Conservation (phyloP, 1,284 basidiomycete species). For the Irpex lacteus region DNA sequence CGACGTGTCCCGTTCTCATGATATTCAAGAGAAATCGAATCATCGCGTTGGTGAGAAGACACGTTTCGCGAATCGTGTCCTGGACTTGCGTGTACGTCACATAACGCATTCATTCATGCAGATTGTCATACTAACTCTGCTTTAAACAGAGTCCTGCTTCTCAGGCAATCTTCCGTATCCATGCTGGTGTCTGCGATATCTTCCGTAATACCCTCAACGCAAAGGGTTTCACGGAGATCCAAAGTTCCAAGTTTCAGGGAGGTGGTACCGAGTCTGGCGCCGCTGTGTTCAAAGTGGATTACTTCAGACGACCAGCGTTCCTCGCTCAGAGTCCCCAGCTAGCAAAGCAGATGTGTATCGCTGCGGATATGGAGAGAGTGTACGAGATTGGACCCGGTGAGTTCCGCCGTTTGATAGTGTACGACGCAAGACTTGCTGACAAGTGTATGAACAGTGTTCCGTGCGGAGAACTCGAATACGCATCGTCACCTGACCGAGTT, state of each 20-base stretch:
- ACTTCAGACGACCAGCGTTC: conserved; percentile 66
- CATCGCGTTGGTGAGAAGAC: conserved; percentile 49
- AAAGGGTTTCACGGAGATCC: conserved; percentile 62
- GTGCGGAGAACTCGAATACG: conserved; percentile 74
- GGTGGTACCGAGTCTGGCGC: conserved; percentile 71
- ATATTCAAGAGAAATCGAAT: conserved; percentile 21
- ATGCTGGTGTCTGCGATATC: conserved; percentile 58
- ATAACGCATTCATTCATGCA: not conserved
- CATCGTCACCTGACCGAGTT: conserved; percentile 77
- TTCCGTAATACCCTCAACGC: conserved; percentile 62
- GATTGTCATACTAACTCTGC: not conserved
- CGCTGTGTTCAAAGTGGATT: conserved; percentile 70
- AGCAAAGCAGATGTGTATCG: conserved; percentile 76
- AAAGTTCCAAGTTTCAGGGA: conserved; percentile 69
- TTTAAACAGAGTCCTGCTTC: conserved; percentile 47
- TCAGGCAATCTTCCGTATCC: conserved; percentile 70
- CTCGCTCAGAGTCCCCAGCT: conserved; percentile 72
- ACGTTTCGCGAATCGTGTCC: conserved; percentile 64
- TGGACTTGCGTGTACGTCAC: conserved; percentile 50
- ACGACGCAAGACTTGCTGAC: too few relatives aligned
- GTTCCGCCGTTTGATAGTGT: not conserved
- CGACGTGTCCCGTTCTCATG: conserved; percentile 40
- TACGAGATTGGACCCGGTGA: conserved; percentile 63
- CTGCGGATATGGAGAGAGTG: conserved; percentile 68
- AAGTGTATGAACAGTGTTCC: conserved; percentile 43